phyloP scores from a whole-genome alignment of 2,329 filamentous ascomycete species.

The Teratosphaeria epicoccoides region DNA sequence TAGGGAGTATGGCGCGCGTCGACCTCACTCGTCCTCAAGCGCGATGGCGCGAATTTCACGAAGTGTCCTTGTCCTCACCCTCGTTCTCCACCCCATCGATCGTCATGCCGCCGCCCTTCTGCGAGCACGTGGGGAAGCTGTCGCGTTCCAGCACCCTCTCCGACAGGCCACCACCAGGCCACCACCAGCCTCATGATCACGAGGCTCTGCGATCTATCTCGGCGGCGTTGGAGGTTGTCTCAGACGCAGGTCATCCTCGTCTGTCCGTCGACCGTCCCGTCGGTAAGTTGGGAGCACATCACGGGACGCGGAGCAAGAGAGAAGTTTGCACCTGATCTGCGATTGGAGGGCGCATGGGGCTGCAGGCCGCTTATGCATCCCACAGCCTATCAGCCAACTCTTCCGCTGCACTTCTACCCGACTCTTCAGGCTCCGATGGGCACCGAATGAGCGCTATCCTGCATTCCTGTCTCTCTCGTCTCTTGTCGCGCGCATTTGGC shows the following conservation, averaged over 20 bases:
- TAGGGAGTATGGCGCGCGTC: background rate
- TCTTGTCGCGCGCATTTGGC: conserved; percentile 4
- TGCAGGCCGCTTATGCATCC: background rate
- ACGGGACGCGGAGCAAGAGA: background rate
- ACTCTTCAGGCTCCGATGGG: conserved; percentile 12
- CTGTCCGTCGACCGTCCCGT: background rate
- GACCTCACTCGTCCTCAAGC: background rate
- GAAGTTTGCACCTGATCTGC: background rate
- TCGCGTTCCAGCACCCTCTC: background rate
- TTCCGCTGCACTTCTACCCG: conserved; percentile 4
- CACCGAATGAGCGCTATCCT: conserved; percentile 10
- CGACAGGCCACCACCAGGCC: background rate
- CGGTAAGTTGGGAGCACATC: background rate
- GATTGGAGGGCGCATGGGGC: background rate
- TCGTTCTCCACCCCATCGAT: background rate
- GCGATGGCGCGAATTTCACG: background rate
- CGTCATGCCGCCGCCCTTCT: background rate
- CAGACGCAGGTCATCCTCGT: background rate
- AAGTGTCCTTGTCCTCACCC: background rate
- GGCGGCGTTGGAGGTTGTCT: background rate
- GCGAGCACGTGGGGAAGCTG: background rate
- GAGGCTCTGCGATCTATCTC: background rate
- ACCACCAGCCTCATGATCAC: background rate
- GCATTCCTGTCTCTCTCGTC: conserved; percentile 3
- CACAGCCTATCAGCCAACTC: background rate